phyloP scores from a whole-genome alignment of 371 early-diverging fungal genomes.

The Rhizopus arrhizus region DNA sequence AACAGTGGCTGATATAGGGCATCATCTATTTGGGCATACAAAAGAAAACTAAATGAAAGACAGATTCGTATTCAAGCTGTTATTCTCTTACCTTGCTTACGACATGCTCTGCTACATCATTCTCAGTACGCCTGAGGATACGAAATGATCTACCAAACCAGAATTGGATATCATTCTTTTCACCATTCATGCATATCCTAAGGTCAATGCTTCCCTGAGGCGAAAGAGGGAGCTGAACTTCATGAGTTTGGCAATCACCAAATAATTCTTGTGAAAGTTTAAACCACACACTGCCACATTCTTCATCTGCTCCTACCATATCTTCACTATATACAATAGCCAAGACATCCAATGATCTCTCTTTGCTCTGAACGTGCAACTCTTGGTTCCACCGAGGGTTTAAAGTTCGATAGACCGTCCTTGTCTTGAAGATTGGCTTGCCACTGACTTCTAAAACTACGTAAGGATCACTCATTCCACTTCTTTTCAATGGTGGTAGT shows the following conservation, averaged over 20 bases:
- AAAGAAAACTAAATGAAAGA: background rate
- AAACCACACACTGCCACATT: slow-evolving; percentile 66
- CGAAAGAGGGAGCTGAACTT: slow-evolving; percentile 75
- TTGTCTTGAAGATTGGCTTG: slow-evolving; percentile 53
- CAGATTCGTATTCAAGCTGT: background rate
- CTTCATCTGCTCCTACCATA: slow-evolving; percentile 70
- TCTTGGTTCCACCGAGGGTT: slow-evolving; percentile 89
- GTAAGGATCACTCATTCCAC: slow-evolving; percentile 64
- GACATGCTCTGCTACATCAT: slow-evolving; percentile 63
- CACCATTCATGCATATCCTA: slow-evolving; percentile 81
- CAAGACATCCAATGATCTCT: slow-evolving; percentile 54
- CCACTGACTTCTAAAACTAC: slow-evolving; percentile 60
- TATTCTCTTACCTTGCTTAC: slow-evolving; percentile 54
- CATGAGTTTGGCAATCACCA: slow-evolving; percentile 66
- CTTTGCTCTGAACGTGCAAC: slow-evolving; percentile 62
- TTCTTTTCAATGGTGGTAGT: slow-evolving; percentile 45
- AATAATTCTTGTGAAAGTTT: slow-evolving; percentile 54
- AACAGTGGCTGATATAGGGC: slow-evolving; percentile 53
- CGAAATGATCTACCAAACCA: slow-evolving; percentile 80
- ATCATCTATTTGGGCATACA: slow-evolving; percentile 35
- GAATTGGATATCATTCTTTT: slow-evolving; percentile 85
- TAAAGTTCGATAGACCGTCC: slow-evolving; percentile 61
- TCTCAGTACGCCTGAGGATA: slow-evolving; percentile 61
- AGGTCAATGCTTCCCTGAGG: slow-evolving; percentile 79
- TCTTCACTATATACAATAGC: slow-evolving; percentile 71